Evolutionary conservation across 352 stramenopile genomes (phyloP), one percentile per base, ranked within the genome.

Genomic region (Aphanomyces astaci): DNA sequence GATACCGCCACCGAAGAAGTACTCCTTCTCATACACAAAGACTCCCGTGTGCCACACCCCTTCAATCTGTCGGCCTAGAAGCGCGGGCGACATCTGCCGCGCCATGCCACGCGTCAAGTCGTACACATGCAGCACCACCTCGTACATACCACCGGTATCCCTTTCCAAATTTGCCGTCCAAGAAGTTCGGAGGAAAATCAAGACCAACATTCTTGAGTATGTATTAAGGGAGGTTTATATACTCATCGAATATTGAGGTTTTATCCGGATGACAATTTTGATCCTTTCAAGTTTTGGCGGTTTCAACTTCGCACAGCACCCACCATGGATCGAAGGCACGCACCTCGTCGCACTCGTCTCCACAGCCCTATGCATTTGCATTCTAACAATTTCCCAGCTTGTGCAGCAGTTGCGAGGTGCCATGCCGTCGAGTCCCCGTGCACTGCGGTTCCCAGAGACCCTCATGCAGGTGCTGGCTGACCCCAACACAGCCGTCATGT

Each of bases 1-100:
- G 71, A 98, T 97, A 30, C 94, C 94, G 32, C 80, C 84, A 5
- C 95, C 94, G 74, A 96, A 99, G 75, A 98, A 99, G 64, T 97
- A 98, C 75, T 99, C 96, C 43, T 74, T 67, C 49, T 79, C 80
- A 56, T 82, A 91, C 33, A 91, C 84, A 39, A 89, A 70, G 70
- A 96, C 74, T 17, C 88, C 88, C 45, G 88, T 95, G 77, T 96
- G 88, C 88, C 86, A 95, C 59, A 98, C 92, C n/a, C 93, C 93
- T 60, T 98, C 94, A 59, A 98, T 95, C 48, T 91, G 78, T 64
- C 94, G 94, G 52, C 94, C 94, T 40, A 98, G 76, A 27, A 98
- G 79, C 67, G 91, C 80, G 15, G 87, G 76, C 36, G 86, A 96
- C 40, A 98, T 75, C 54, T 87, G 81, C 31, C 77, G 75, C 27